Conservation (phyloP, 805 yeast species). For the Yarrowia porcina region DNA sequence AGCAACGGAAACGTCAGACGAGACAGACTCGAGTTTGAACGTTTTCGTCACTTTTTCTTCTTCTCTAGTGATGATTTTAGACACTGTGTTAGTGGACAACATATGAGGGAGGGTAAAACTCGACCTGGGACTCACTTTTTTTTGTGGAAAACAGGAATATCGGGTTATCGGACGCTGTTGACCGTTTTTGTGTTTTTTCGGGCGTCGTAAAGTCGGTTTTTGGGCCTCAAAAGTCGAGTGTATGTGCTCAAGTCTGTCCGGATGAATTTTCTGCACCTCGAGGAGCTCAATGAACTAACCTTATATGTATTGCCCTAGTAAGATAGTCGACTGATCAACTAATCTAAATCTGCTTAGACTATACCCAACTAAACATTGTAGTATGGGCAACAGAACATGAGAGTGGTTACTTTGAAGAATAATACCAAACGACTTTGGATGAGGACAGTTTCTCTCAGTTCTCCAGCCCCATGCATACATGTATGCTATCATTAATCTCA, state of each 20-base stretch:
- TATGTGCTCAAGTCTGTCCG: background rate
- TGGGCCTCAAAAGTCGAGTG: background rate
- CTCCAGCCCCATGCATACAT: background rate
- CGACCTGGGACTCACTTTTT: background rate
- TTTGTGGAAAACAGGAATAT: background rate
- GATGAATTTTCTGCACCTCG: slow-evolving; percentile 10
- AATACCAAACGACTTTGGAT: too few species aligned
- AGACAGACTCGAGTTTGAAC: background rate
- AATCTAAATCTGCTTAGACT: background rate
- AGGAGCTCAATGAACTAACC: background rate
- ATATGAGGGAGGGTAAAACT: too few species aligned
- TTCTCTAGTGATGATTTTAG: background rate
- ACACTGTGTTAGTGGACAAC: background rate
- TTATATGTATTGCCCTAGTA: background rate
- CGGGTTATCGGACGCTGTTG: background rate
- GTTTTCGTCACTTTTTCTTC: background rate
- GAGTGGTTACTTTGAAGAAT: too few species aligned
- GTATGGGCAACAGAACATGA: background rate
- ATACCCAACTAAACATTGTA: background rate
- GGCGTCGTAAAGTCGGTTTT: background rate
- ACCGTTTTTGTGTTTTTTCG: background rate
- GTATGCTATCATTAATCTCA: background rate
- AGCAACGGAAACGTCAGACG: background rate
- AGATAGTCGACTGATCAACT: background rate
- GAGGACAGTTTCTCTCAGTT: too few species aligned